Evolutionary conservation across 495 filamentous ascomycete genomes (phyloP), one percentile per base, ranked within the genome.

Genomic region (Xylaria palmicola): DNA sequence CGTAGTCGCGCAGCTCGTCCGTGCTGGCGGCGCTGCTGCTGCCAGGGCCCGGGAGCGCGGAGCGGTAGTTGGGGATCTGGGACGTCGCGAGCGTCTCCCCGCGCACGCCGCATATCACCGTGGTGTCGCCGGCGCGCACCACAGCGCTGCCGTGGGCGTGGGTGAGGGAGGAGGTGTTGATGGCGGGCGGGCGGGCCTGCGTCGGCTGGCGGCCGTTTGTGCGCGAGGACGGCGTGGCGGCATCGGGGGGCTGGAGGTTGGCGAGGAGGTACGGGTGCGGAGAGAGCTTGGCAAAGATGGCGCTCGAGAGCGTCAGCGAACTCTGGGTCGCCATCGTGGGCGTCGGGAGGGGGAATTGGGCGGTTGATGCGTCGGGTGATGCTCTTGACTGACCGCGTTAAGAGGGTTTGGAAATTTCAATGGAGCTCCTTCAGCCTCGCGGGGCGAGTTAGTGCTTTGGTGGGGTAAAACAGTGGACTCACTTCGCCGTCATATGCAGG

Each of bases 81-180:
- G 79, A 75, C 9, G 86, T 89, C 47, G 83, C 80, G n/a, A 98
- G 74, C 17, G 96, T 84, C 75, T 98, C 94, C 19, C 82, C 93
- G 20, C 92, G 84, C 22, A 98, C 85, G 44, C 94, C 94, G 73
- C 92, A 96, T 19, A 98, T 90, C 6, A 92, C 90, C 0, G 91
- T 89, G 7, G 92, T 97, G 71, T 97, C 91, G 39, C 95, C 94
- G 26, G 85, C 75, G 30, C 95, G 84, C 26, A 97, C 89, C 0
- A 98, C 89, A 6, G 93, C 88, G 65, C 88, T 92, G 44, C 94
- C 94, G 70, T 93, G 85, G 48, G 90, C 87, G 71, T 98, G 92
- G 1, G 90, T 89, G 49, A 98, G 81, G 4, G 89, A 90, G 53
- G 87, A 85, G 4, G 87, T 87, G 72, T 97, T 92, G 59, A 90